Conservation (phyloP, 163 green algal genomes). For the Chloromonas sp. region DNA sequence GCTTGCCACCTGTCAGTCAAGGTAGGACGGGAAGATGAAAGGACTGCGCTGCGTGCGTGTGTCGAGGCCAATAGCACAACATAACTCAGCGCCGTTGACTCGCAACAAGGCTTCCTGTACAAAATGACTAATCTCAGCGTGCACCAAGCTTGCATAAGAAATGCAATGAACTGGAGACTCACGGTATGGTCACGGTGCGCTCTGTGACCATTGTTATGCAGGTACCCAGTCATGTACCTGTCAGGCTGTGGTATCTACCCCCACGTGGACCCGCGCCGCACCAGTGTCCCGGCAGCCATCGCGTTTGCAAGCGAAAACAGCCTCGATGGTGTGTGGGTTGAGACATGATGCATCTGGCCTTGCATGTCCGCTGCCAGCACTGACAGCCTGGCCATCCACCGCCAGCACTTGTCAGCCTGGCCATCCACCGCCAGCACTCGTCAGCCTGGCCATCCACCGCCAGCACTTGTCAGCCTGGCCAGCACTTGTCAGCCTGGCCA, state of each 20-base stretch:
- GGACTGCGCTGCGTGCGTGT: too few relatives aligned
- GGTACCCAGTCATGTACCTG: constrained; percentile 65
- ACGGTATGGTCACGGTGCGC: too few relatives aligned
- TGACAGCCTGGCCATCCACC: not conserved
- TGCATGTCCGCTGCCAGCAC: not conserved
- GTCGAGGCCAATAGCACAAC: too few relatives aligned
- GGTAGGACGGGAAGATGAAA: not conserved
- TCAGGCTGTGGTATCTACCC: constrained; percentile 47
- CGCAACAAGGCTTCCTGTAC: too few relatives aligned
- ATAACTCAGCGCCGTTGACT: too few relatives aligned
- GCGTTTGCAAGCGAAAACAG: constrained; percentile 33
- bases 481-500: not conserved
- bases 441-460: not conserved
- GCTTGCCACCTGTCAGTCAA: constrained; percentile 32
- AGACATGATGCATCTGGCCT: not conserved
- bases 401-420: too few relatives aligned
- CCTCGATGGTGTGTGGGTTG: constrained; percentile 44
- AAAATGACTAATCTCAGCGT: too few relatives aligned
- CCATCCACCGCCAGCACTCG: too few relatives aligned
- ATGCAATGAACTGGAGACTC: too few relatives aligned
- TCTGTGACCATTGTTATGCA: not conserved
- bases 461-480: too few relatives aligned
- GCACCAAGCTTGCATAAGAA: too few relatives aligned
- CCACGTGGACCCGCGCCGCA: constrained; percentile 64
- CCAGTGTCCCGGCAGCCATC: constrained; percentile 52